Conservation (phyloP, 1,284 basidiomycete genomes). For the Ceratobasidium sp. region DNA sequence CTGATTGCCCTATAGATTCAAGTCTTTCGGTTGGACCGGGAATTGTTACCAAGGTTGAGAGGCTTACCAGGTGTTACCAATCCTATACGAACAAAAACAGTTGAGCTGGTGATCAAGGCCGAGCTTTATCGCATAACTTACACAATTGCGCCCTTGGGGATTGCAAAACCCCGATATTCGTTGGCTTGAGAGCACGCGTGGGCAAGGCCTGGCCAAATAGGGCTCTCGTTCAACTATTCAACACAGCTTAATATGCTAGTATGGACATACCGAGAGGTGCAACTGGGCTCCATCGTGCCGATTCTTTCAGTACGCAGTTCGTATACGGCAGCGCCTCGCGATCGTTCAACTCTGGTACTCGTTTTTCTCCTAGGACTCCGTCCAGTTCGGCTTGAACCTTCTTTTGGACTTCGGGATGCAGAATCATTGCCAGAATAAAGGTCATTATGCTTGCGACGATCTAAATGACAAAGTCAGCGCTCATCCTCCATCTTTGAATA, state of each 20-base stretch:
- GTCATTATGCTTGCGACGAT: conserved; percentile 2
- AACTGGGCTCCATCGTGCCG: conserved; percentile 26
- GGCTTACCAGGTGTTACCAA: conserved; percentile 49
- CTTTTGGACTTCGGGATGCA: conserved; percentile 43
- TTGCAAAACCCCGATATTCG: conserved; percentile 47
- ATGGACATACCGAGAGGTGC: conserved; percentile 35
- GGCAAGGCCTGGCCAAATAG: conserved; percentile 27
- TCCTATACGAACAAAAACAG: not conserved
- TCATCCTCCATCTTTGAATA: not conserved
- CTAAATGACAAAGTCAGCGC: not conserved
- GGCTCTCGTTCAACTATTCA: not conserved
- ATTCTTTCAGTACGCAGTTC: conserved; percentile 33
- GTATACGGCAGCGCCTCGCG: conserved; percentile 22
- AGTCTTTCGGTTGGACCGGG: no score
- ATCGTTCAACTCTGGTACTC: conserved; percentile 44
- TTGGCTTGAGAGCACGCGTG: conserved; percentile 46
- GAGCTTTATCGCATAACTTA: not conserved
- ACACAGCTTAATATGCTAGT: not conserved
- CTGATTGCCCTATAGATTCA: conserved; percentile 43
- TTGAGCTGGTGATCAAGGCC: no score
- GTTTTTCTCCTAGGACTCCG: conserved; percentile 28
- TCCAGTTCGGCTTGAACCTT: conserved; percentile 42
- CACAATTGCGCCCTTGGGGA: conserved; percentile 48
- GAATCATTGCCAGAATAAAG: conserved; percentile 37
- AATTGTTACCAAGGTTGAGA: not conserved